Percentiles rank a stretch among this genome's conserved stretches.
Evolutionary conservation across 2,329 filamentous ascomycete species (phyloP).

Genomic region (Trichophyton rubrum): DNA sequence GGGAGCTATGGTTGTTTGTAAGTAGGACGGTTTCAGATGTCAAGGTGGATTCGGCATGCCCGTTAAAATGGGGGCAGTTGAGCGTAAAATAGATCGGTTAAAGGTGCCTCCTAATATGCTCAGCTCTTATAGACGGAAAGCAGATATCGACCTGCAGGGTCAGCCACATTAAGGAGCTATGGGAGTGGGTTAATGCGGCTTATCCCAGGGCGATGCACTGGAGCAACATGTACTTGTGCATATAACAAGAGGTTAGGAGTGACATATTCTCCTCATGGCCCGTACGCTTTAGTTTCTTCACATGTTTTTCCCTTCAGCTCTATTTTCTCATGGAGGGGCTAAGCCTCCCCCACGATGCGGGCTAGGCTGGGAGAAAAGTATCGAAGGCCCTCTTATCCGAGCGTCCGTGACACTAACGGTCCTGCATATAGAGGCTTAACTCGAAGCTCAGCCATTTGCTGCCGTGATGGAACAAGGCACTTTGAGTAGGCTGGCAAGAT

Average conservation of each 20-base stretch:
- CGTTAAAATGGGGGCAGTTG: not conserved
- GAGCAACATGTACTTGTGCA: not conserved
- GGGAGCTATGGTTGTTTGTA: not conserved
- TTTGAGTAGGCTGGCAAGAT: not conserved
- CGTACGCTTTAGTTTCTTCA: not conserved
- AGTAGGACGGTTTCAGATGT: not conserved
- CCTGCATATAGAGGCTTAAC: slow-evolving; percentile 2
- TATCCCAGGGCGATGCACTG: not conserved
- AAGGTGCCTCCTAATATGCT: not conserved
- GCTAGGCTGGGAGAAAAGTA: not conserved
- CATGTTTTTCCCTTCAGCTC: not conserved
- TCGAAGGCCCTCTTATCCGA: not conserved
- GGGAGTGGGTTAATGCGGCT: not conserved
- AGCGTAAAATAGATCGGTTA: not conserved
- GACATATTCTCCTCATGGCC: not conserved
- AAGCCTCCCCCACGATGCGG: slow-evolving; percentile 1
- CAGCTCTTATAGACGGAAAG: not conserved
- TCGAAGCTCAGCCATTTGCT: not conserved
- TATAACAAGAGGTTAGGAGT: not conserved
- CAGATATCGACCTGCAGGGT: not conserved
- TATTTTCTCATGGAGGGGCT: not conserved
- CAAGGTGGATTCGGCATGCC: not conserved
- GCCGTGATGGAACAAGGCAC: not conserved
- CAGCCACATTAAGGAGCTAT: not conserved
- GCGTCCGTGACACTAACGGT: not conserved